Evolutionary conservation across 176 grass and related monocot species (phyloP), one percentile per base, ranked within the genome.

Genomic region (Melocanna baccifera): DNA sequence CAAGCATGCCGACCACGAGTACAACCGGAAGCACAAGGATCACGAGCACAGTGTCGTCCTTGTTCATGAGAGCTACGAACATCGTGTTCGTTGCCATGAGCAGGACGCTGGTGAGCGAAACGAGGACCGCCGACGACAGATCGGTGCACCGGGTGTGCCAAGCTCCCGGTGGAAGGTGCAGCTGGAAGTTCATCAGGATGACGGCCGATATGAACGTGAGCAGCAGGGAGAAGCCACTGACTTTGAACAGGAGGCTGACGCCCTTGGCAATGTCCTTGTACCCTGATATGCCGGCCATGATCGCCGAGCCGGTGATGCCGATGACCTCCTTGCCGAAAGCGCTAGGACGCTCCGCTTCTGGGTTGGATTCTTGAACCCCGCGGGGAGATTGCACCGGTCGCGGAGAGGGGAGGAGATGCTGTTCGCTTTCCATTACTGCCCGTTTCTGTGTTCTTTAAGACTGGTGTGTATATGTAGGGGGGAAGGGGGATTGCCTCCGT

Each of bases 191-290:
- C 75, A 29, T 77, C 13, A 77, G 37, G 4, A 61, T 15, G 12
- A 28, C n/a, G 0, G 56, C 55, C 19, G 7, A 62, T 12, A 77
- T 59, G 75, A 77, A 77, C 13, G 75, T 77, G 7, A 62, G 7
- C 36, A 77, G 32, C 36, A 62, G 22, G 19, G 37, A 26, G 55
- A 77, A 62, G 3, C 75, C 75, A 22, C 55, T 36, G 7, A 22
- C 36, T 40, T 43, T 62, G 55, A 77, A 77, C 11, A 77, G 75
- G 13, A 42, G 36, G 53, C 13, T 43, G 55, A 43, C 55, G 55
- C 75, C 75, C 36, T 25, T 77, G 36, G 19, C 22, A 36, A 77
- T 77, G 37, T 62, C 55, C 20, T 43, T 77, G 75, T 77, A 77
- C 4, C 36, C 37, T 12, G 56, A 77, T 7, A 77, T 19, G 32